These are phyloP conservation scores for Mollisiaceae sp. DNA, from an alignment of 2,329 filamentous ascomycete genomes.

Conservation along the genomic window DNA sequence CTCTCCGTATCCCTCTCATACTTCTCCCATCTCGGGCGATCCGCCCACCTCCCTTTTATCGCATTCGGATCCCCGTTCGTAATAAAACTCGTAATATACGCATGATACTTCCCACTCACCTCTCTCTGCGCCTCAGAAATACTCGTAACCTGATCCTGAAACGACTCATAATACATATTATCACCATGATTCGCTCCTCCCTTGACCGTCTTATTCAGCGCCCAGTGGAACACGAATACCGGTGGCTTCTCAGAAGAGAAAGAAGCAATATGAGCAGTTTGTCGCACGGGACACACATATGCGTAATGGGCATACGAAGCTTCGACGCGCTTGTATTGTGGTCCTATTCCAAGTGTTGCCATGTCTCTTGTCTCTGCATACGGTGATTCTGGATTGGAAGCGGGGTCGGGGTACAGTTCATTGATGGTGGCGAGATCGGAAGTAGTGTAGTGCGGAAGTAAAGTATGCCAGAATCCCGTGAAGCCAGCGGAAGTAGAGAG, in stretches of 20 bases:
- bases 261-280: constrained; percentile 55
- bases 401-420: constrained; percentile 64
- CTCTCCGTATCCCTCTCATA: constrained; percentile 42
- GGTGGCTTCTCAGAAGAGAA: constrained; percentile 15
- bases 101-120: constrained; percentile 32
- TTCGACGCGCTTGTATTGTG: constrained; percentile 62
- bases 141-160: constrained; percentile 38
- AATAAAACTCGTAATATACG: constrained; percentile 36
- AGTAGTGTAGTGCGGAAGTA: constrained; percentile 61
- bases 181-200: constrained; percentile 50
- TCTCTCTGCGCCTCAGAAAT: constrained; percentile 30
- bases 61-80: constrained; percentile 33
- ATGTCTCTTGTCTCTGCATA: constrained; percentile 47
- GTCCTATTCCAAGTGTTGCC: constrained; percentile 46
- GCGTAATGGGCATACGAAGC: constrained; percentile 67
- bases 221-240: constrained; percentile 64
- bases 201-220: constrained; percentile 46
- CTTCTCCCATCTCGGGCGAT: constrained; percentile 38
- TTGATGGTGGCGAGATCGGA: constrained; percentile 60
- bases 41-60: constrained; percentile 40
- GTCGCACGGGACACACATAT: constrained; percentile 66
- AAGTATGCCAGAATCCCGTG: constrained; percentile 60
- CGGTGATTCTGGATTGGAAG: constrained; percentile 44
- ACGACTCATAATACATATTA: constrained; percentile 52
- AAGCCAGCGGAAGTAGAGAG: constrained; percentile 59